Evolutionary conservation across 192 early-diverging fungal genomes (phyloP).

Genomic region (Physocladia obscura): DNA sequence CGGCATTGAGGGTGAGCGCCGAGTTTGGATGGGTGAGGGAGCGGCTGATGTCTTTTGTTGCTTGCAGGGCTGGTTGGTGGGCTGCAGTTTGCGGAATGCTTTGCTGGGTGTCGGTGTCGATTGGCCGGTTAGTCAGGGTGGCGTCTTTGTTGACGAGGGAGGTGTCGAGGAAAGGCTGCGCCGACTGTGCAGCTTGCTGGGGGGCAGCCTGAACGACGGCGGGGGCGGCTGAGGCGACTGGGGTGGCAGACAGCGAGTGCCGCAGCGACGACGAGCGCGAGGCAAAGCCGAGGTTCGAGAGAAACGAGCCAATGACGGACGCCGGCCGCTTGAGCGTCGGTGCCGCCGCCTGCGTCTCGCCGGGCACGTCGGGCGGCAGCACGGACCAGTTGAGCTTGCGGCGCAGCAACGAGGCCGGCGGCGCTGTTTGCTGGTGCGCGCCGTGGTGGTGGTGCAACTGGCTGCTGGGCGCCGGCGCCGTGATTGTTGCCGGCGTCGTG

Average conservation of each 20-base stretch:
- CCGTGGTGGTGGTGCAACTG: neutral
- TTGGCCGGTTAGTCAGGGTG: too few relatives aligned
- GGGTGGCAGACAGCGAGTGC: neutral
- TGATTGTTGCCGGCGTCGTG: neutral
- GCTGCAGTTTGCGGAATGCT: too few relatives aligned
- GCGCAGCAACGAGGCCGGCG: neutral
- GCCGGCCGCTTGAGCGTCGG: neutral
- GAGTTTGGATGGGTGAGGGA: too few relatives aligned
- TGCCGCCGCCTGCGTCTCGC: neutral
- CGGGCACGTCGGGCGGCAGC: neutral
- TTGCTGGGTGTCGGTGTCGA: too few relatives aligned
- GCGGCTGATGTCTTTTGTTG: too few relatives aligned
- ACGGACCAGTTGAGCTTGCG: conserved; percentile 24
- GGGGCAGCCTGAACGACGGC: neutral
- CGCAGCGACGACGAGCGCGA: neutral
- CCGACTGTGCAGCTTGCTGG: neutral
- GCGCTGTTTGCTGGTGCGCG: too few relatives aligned
- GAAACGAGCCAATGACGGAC: conserved; percentile 7
- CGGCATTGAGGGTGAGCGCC: neutral
- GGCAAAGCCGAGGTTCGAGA: conserved; percentile 1
- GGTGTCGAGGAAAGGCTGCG: neutral
- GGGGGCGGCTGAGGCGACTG: neutral
- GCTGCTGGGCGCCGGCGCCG: neutral
- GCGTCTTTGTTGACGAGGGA: neutral
- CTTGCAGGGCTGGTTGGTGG: too few relatives aligned